Conservation (phyloP, 2,329 filamentous ascomycete genomes). For the Myriosclerotinia scirpicola region DNA sequence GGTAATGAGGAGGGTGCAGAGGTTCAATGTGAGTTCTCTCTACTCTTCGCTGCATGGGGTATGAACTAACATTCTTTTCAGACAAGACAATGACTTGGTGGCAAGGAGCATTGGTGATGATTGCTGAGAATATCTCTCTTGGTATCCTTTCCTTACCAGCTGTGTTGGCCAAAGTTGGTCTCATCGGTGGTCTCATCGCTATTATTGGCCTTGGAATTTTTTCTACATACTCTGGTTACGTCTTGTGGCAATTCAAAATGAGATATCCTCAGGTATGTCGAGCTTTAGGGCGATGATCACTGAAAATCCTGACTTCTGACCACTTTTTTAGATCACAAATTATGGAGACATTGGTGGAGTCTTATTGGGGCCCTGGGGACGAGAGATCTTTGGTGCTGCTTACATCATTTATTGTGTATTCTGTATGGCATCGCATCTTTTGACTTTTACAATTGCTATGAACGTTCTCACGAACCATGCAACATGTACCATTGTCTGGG, state of each 20-base stretch:
- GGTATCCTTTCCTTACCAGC: slow-evolving; percentile 27
- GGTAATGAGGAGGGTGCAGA: slow-evolving; percentile 30
- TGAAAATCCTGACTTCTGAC: neutral
- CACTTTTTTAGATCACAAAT: slow-evolving; percentile 35
- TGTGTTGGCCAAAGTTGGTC: slow-evolving; percentile 23
- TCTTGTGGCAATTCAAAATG: slow-evolving; percentile 60
- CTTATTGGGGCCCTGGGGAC: slow-evolving; percentile 46
- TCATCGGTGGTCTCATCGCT: slow-evolving; percentile 45
- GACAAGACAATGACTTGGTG: slow-evolving; percentile 26
- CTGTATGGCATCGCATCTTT: slow-evolving; percentile 59
- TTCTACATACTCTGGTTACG: slow-evolving; percentile 60
- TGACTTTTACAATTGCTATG: slow-evolving; percentile 59
- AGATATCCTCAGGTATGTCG: slow-evolving; percentile 49
- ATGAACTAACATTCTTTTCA: neutral
- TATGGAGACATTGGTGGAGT: slow-evolving; percentile 59
- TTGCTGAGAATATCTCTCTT: slow-evolving; percentile 27
- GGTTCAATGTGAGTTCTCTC: slow-evolving; percentile 25
- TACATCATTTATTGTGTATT: slow-evolving; percentile 59
- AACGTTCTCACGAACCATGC: slow-evolving; percentile 56
- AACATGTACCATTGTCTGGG: slow-evolving; percentile 57
- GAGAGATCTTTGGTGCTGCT: slow-evolving; percentile 51
- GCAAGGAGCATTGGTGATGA: slow-evolving; percentile 22
- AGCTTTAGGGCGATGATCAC: neutral
- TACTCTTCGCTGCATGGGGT: neutral
- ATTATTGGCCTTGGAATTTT: slow-evolving; percentile 54